Base-by-base conservation (phyloP, 257 asterid genomes). In the Solanum lignicaule region DNA sequence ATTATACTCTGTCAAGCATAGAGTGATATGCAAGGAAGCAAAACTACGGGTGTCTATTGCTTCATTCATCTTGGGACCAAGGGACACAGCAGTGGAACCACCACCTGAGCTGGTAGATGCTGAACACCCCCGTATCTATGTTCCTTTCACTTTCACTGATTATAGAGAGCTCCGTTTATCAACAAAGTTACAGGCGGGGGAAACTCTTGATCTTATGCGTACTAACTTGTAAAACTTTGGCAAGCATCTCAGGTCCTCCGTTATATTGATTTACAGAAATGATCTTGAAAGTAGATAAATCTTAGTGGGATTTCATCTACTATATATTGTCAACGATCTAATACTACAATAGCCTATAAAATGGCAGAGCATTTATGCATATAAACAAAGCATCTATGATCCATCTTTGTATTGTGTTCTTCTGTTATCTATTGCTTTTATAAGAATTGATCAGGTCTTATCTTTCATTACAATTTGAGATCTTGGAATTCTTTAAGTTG, bases 11-110 rank as follows among this genome's bases (percentile, higher is more conserved):
- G 90, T 90, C 35, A 90, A 84, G 89, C 93, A 91, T 21, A 84
- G 90, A 55, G 93, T 91, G 66, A 39, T 87, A n/a, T 90, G 92
- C 89, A 88, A 90, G 82, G 71, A 89, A 83, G 88, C 91, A 83
- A 86, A 83, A 23, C 41, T 38, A 14, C 65, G 92, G 23, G 31
- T 90, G 11, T 91, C 93, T 2, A 88, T 91, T 60, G 93, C 90
- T 25, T 85, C 90, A 5, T 87, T 90, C 73, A 83, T 91, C 83
- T 62, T 91, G 46, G 93, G 92, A 33, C 92, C 91, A 29, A 88
- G 84, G 62, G 89, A 90, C 10, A 41, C 36, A 5, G 31, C 78
- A 43, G 89, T 91, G 39, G 89, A 87, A 83, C 72, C 89, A 16
- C 92, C 90, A 69, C 60, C 86, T 2, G 91, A 90, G 87, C 36